Base-by-base conservation (phyloP, 2,329 filamentous ascomycete genomes). In the Penicillium sp. region DNA sequence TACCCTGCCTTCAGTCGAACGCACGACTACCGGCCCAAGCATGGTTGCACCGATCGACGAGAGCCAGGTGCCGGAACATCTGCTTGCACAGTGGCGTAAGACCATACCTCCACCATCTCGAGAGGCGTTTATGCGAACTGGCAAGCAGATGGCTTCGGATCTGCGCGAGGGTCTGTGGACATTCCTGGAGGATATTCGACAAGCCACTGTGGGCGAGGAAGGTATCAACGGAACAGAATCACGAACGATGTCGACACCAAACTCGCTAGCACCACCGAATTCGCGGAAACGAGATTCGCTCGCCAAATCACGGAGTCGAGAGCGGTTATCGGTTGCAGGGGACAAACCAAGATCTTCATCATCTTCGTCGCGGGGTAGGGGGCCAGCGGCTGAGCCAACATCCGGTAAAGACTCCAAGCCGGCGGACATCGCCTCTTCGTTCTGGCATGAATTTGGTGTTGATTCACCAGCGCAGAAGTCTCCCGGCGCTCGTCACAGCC, bases 201-300 rank as follows among this genome's bases (percentile, higher is more conserved):
- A 97, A 74, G 95, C 93, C 14, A 96, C 94, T 0, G 92, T 99
- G 6, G 94, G 94, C 23, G 94, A 99, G 52, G 94, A 99, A 76
- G 90, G 87, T 15, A 85, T 91, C 59, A 85, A 81, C 57, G 87
- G 85, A 41, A 76, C 76, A 31, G 72, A 74, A 57, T 69, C 74
- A 57, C 62, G 75, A 55, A 65, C 68, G 53, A 61, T 69, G 57
- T 64, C 72, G 45, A 59, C 65, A n/a, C 35, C 66, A 60, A 60
- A 55, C 15, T 63, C 62, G 35, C 43, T 65, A 49, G 56, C 56
- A 44, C 59, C 59, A 22, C 35, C 57, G 12, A 54, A 54, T 37
- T 35, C 57, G 25, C 66, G 67, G 40, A 68, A 67, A 49, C 66
- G 66, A 43, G 67, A 71, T 54, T 71, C 71, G 9, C 67, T 67